Conservation (phyloP, 305 asterid genomes). For the Stenogyne calaminthoides region DNA sequence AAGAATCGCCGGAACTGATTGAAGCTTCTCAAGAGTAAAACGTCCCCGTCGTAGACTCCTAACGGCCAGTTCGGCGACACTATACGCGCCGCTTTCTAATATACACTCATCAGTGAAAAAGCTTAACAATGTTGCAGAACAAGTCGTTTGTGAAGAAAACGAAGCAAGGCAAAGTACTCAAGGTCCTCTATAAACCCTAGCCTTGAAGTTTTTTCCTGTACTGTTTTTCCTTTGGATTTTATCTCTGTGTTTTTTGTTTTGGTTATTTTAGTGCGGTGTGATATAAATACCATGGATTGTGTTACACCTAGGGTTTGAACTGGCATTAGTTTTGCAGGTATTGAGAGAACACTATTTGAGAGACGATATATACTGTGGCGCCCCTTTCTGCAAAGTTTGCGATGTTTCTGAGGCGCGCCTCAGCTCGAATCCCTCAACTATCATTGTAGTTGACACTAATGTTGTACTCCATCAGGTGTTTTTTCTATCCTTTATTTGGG, state of each 20-base stretch:
- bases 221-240: background rate
- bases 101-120: conserved; percentile 6
- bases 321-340: conserved; percentile 46
- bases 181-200: conserved; percentile 43
- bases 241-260: background rate
- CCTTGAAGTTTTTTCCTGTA: background rate
- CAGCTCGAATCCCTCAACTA: conserved; percentile 47
- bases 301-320: conserved; percentile 30
- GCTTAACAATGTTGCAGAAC: conserved; percentile 69
- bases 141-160: conserved; percentile 79
- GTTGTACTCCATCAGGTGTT: conserved; percentile 93
- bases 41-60: background rate
- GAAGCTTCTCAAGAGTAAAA: background rate
- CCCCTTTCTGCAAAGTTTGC: conserved; percentile 73
- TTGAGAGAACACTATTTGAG: conserved; percentile 91
- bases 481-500: background rate
- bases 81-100: background rate
- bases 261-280: background rate
- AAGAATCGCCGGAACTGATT: background rate
- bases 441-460: conserved; percentile 80
- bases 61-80: background rate
- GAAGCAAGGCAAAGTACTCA: conserved; percentile 76
- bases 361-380: conserved; percentile 93
- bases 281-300: background rate
- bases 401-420: conserved; percentile 61